A percentile compares a stretch with the other conserved stretches of the same genome.
Evolutionary conservation across 2,329 filamentous ascomycete species (phyloP).

Genomic region (Diaporthe sp.): DNA sequence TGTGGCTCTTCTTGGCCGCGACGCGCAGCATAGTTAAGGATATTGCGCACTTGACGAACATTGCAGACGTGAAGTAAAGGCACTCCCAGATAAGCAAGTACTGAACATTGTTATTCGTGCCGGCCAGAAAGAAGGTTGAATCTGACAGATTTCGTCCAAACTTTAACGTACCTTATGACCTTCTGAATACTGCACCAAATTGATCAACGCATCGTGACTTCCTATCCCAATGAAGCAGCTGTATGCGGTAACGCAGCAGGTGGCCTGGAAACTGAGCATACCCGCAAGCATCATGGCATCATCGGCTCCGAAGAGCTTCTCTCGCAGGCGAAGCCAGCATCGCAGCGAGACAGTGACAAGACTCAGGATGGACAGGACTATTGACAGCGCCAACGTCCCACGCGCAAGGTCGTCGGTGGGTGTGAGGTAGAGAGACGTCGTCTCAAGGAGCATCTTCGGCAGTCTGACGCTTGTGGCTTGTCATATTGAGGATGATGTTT

Average conservation of each 20-base stretch:
- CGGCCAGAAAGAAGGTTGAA: background rate
- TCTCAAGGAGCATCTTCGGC: slow-evolving; percentile 4
- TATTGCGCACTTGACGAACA: slow-evolving; percentile 7
- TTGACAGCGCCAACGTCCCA: background rate
- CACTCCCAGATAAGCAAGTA: slow-evolving; percentile 9
- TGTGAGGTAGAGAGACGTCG: background rate
- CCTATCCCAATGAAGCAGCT: slow-evolving; percentile 7
- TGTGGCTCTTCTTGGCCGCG: background rate
- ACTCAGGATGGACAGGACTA: background rate
- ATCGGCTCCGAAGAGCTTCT: slow-evolving; percentile 3
- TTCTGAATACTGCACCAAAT: background rate
- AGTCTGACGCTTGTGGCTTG: background rate
- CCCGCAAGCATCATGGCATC: slow-evolving; percentile 1
- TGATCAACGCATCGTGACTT: background rate
- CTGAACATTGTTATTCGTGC: background rate
- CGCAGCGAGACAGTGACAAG: background rate
- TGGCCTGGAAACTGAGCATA: background rate
- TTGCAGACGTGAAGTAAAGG: slow-evolving; percentile 8
- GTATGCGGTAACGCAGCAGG: background rate
- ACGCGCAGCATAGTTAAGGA: slow-evolving; percentile 12
- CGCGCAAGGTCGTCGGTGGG: slow-evolving; percentile 12
- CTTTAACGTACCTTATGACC: background rate
- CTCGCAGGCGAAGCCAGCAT: slow-evolving; percentile 19
- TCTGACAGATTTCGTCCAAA: background rate
- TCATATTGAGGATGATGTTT: background rate